A percentile compares a stretch with the other conserved stretches of the same genome.
Evolutionary conservation across 169 alveolate genomes (phyloP).

Genomic region (Ichthyophthirius multifiliis): DNA sequence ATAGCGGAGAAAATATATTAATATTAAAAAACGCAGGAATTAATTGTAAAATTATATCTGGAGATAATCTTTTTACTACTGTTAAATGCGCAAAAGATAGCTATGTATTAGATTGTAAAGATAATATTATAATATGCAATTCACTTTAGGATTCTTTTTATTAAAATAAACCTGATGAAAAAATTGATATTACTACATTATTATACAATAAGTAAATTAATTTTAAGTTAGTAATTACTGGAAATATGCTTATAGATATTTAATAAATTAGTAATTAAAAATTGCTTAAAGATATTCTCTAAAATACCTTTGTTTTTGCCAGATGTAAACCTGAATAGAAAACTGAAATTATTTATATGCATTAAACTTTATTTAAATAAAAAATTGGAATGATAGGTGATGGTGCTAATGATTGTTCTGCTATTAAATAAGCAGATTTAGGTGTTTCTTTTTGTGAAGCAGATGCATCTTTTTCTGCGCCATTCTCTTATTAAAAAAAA

Average conservation of each 20-base stretch:
- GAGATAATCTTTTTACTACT: slow-evolving; percentile 83
- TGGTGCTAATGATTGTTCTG: slow-evolving; percentile 49
- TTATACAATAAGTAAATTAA: neutral
- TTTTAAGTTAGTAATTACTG: neutral
- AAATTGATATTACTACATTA: neutral
- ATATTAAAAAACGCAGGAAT: slow-evolving; percentile 55
- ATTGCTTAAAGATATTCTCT: neutral
- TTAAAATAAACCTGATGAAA: neutral
- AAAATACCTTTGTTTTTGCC: slow-evolving; percentile 28
- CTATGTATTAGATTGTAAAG: slow-evolving; percentile 21
- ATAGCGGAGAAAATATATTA: slow-evolving; percentile 50
- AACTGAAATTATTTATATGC: slow-evolving; percentile 9
- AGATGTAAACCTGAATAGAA: slow-evolving; percentile 37
- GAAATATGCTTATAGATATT: neutral
- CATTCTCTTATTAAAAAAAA: slow-evolving; percentile 20
- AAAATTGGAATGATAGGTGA: slow-evolving; percentile 41
- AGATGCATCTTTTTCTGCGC: slow-evolving; percentile 42
- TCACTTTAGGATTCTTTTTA: too few relatives aligned
- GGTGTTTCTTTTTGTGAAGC: slow-evolving; percentile 31
- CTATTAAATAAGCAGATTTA: slow-evolving; percentile 39
- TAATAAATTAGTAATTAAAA: neutral
- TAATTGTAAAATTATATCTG: slow-evolving; percentile 73
- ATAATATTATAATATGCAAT: neutral
- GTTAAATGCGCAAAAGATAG: slow-evolving; percentile 71
- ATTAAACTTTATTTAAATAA: neutral